Evolutionary conservation across 2,329 filamentous ascomycete genomes (phyloP).

Genomic region (Gaeumannomyces sp.): DNA sequence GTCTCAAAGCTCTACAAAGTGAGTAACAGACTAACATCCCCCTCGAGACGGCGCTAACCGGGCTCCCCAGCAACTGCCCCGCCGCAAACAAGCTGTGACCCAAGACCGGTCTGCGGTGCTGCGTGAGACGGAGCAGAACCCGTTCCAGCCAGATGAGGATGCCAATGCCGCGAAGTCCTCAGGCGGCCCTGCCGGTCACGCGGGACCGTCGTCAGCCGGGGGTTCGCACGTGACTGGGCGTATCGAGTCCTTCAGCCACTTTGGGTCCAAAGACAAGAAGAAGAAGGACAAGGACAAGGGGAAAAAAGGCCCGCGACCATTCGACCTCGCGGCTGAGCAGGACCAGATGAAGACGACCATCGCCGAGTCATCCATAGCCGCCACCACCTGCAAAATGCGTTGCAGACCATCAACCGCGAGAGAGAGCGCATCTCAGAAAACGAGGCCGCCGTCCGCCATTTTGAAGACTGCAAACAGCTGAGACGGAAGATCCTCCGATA

Average conservation of each 20-base stretch:
- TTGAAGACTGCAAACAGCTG: slow-evolving; percentile 81
- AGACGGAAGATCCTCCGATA: slow-evolving; percentile 82
- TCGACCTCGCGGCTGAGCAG: slow-evolving; percentile 84
- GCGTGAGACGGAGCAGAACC: slow-evolving; percentile 65
- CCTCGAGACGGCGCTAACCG: not conserved
- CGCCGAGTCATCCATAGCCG: slow-evolving; percentile 79
- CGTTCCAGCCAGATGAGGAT: slow-evolving; percentile 56
- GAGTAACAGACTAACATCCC: slow-evolving; percentile 12
- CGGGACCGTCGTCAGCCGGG: slow-evolving; percentile 15
- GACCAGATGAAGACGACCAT: slow-evolving; percentile 82
- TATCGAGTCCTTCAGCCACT: slow-evolving; percentile 34
- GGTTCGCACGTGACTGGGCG: slow-evolving; percentile 21
- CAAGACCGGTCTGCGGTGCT: slow-evolving; percentile 79
- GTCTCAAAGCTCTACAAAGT: slow-evolving; percentile 73
- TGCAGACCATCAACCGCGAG: slow-evolving; percentile 89
- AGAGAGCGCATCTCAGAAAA: slow-evolving; percentile 84
- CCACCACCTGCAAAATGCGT: slow-evolving; percentile 80
- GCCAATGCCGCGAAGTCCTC: slow-evolving; percentile 17
- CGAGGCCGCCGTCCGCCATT: slow-evolving; percentile 63
- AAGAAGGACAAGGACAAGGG: slow-evolving; percentile 47
- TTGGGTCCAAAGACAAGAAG: slow-evolving; percentile 42
- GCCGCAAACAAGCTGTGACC: slow-evolving; percentile 63
- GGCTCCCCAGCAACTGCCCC: slow-evolving; percentile 48
- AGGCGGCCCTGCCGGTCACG: slow-evolving; percentile 11
- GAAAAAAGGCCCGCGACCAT: slow-evolving; percentile 46